phyloP scores from a whole-genome alignment of 202 grass and related monocot genomes.

The Musa balbisiana region DNA sequence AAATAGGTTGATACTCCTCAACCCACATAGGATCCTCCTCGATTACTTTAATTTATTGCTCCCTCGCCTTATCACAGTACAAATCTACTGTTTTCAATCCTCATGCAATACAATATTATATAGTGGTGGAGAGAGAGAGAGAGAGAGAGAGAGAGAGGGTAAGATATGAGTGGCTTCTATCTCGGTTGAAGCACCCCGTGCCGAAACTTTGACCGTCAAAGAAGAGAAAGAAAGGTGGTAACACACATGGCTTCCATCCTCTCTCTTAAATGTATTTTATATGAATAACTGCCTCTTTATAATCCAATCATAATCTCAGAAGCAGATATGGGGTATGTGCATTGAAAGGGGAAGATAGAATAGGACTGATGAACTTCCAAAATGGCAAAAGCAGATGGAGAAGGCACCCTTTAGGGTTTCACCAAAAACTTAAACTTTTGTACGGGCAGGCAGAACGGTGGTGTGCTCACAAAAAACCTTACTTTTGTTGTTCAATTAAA shows the following conservation, averaged over 20 bases:
- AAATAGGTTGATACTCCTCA: constrained; percentile 34
- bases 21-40: constrained; percentile 49
- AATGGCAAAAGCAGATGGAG: neutral
- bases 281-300: neutral
- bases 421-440: too few species aligned
- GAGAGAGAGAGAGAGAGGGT: constrained; percentile 33
- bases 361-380: neutral
- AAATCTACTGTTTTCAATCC: constrained; percentile 19
- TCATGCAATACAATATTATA: constrained; percentile 21
- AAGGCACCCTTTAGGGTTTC: neutral
- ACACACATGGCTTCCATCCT: neutral
- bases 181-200: constrained; percentile 57
- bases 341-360: neutral
- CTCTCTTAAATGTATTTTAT: constrained; percentile 1
- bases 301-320: neutral
- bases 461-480: too few species aligned
- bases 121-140: constrained; percentile 33
- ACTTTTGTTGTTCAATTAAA: too few species aligned
- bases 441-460: too few species aligned
- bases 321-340: neutral
- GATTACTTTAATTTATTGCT: constrained; percentile 29
- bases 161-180: constrained; percentile 51
- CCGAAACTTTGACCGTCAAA: constrained; percentile 81
- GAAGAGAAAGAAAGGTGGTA: neutral
- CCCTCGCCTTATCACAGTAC: neutral